Percentiles rank a stretch among this genome's conserved stretches.
phyloP scores from a whole-genome alignment of 495 filamentous ascomycete genomes.

The Trichoderma parareesei region DNA sequence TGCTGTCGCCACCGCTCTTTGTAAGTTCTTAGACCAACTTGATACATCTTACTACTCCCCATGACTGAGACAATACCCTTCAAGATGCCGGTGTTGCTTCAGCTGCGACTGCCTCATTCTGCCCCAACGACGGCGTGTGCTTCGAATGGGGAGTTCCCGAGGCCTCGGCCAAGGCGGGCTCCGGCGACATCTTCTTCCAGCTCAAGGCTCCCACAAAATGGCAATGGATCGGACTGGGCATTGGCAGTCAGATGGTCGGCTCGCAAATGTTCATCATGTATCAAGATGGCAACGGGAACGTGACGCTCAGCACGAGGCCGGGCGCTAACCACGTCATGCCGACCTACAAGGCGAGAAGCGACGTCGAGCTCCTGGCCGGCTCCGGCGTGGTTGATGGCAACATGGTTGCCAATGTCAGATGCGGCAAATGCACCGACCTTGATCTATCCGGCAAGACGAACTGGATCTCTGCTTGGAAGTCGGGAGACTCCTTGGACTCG shows the following conservation, averaged over 20 bases:
- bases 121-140: slow-evolving; percentile 27
- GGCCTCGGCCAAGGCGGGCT: slow-evolving; percentile 27
- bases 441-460: slow-evolving; percentile 24
- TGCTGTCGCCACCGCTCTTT: neutral
- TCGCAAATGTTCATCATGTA: slow-evolving; percentile 67
- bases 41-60: neutral
- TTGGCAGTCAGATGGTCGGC: slow-evolving; percentile 52
- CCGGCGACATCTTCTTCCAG: slow-evolving; percentile 56
- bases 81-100: neutral
- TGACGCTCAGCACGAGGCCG: slow-evolving; percentile 55
- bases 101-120: neutral
- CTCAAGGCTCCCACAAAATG: slow-evolving; percentile 50
- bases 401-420: slow-evolving; percentile 57
- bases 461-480: slow-evolving; percentile 63
- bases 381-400: slow-evolving; percentile 44
- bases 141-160: slow-evolving; percentile 38
- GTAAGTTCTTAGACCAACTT: neutral
- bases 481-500: slow-evolving; percentile 49
- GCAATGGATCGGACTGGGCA: slow-evolving; percentile 60
- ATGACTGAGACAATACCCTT: neutral
- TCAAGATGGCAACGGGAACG: slow-evolving; percentile 46
- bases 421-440: slow-evolving; percentile 27
- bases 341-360: slow-evolving; percentile 35
- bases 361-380: slow-evolving; percentile 49
- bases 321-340: slow-evolving; percentile 49